Evolutionary conservation across 2,329 filamentous ascomycete genomes (phyloP), one percentile per base, ranked within the genome.

Genomic region (Beauveria bassiana): DNA sequence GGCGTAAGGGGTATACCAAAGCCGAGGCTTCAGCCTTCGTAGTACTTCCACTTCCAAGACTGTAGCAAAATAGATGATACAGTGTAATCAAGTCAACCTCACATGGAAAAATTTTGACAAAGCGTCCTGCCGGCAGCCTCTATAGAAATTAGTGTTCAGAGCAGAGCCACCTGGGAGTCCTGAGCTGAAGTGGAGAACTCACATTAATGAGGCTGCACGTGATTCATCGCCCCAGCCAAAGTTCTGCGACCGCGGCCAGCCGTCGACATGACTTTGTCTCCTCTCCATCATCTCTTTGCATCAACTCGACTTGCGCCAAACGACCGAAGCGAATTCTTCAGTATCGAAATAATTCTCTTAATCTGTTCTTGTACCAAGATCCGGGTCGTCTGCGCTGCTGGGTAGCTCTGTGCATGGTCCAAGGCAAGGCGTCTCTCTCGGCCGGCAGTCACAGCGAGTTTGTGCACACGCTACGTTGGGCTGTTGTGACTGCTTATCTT

Each of bases 401-500:
- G 46, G 22, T 34, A n/a, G 6, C 43, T 40, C 46, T 51, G 38
- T 46, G 40, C 16, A 43, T 45, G 18, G 57, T 60, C 40, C 38
- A 42, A 7, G 38, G 42, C 46, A 38, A 16, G 34, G 31, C 56
- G 34, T 28, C 56, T 51, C 45, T 45, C 54, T 51, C 34, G 18
- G 24, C 56, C 26, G 40, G 57, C 38, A 45, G 57, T n/a, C 57
- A 38, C 56, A 20, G 47, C 49, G 34, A 46, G 3, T n/a, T 52
- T 45, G 47, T 52, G 57, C 57, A 43, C 42, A 42, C 56, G 38
- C 43, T 28, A 40, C 56, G 28, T 34, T 31, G 49, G 57, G 49
- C 57, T 43, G 47, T 52, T 54, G 42, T 49, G 59, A 38, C 51
- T 49, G 59, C 59, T 42, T 61, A 54, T 28, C 42, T 49, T 61